Conservation (phyloP, 306 rosid genomes). For the Lotus japonicus region DNA sequence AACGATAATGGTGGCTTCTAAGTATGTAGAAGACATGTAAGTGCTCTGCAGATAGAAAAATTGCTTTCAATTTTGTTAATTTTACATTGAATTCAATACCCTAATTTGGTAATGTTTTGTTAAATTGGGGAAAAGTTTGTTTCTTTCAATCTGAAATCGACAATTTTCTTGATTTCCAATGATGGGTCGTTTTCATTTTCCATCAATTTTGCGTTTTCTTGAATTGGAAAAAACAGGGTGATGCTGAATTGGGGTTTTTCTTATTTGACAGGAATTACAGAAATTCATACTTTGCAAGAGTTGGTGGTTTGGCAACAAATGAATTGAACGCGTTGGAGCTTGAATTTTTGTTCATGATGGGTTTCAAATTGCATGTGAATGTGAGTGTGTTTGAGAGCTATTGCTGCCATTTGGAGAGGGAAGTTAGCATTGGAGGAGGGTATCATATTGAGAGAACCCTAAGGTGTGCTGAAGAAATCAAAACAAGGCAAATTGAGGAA, state of each 20-base stretch:
- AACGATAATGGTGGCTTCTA: conserved; percentile 92
- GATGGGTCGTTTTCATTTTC: neutral
- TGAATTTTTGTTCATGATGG: conserved; percentile 85
- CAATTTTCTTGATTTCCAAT: neutral
- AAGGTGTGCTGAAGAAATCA: conserved; percentile 84
- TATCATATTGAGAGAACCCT: conserved; percentile 79
- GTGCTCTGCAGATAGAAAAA: too few relatives aligned
- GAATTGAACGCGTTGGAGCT: conserved; percentile 79
- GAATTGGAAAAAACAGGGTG: conserved; percentile 1
- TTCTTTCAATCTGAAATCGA: conserved; percentile 16
- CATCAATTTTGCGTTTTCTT: neutral
- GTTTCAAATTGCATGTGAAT: conserved; percentile 87
- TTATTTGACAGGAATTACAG: conserved; percentile 65
- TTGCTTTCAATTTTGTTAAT: too few relatives aligned
- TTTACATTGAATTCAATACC: too few relatives aligned
- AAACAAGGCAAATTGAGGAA: conserved; percentile 43
- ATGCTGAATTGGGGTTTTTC: neutral
- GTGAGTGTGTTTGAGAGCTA: conserved; percentile 97
- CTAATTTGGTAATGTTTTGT: conserved; percentile 2
- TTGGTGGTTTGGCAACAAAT: conserved; percentile 67
- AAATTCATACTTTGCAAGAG: conserved; percentile 86
- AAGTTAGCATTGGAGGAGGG: conserved; percentile 93
- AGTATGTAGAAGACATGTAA: conserved; percentile 89
- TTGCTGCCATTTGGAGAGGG: conserved; percentile 88
- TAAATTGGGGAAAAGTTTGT: conserved; percentile 9